Base-by-base conservation (phyloP, 192 early-diverging fungal species). In the Oehlia diaphana region DNA sequence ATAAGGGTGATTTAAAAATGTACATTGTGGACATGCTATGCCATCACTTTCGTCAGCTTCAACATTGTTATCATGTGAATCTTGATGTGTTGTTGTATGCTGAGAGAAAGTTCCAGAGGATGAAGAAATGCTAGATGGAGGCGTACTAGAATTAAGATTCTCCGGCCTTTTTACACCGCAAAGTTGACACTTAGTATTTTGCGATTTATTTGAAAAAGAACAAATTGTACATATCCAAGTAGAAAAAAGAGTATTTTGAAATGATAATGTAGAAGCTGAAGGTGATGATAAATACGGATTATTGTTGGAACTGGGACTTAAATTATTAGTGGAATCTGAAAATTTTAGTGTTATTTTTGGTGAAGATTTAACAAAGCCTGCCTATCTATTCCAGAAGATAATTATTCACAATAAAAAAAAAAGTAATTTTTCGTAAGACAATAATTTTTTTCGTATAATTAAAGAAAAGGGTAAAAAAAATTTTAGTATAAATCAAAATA, bases 1-100 rank as follows among this genome's bases (percentile, higher is more conserved):
- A 77, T 90, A 92, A 2, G 89, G 83, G 82, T 96, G 94, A 81
- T 98, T 98, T 62, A 94, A 85, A 80, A 97, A 98, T 23, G 96
- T 98, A 79, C 96, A 98, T 2, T 83, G 82, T 8, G 91, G 88
- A 79, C 96, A 98, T 9, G 85, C 78, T 53, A 85, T 88, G 9
- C 81, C 81, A 19, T 21, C 76, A 61, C 42, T 47, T 47, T 47
- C 58, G 26, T 74, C 78, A 70, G 9, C 21, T 31, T 12, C 10
- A 47, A 47, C 10, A 47, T 47, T 47, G 0, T 33, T 14, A 58
- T 19, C 4, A 9, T n/a, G 12, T 14, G 71, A 19, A 33, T 4
- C 9, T 58, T 53, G 47, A 50, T 2, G 12, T 72, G 44, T n/a
- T 61, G 4, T 50, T 26, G 21, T 39, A 61, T 68, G 53, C 12